phyloP scores from a whole-genome alignment of 78 protist genomes.

The Pirum gemmata region DNA sequence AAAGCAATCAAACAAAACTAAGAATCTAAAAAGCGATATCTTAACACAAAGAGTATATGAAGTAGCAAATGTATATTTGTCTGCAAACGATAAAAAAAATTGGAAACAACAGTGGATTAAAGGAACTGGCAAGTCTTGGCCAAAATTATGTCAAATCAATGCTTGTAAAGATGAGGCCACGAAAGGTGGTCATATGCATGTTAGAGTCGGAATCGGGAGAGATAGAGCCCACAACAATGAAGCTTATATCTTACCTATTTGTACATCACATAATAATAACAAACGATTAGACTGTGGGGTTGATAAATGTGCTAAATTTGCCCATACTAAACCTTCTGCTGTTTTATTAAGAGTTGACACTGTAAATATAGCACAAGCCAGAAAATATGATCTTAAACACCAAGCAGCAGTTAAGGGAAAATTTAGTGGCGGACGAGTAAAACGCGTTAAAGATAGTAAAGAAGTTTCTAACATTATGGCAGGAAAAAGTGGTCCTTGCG shows the following conservation, averaged over 20 bases:
- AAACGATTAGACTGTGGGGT: not conserved
- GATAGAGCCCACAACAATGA: not conserved
- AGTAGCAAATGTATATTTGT: not conserved
- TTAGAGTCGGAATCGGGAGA: not conserved
- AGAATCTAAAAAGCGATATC: too few relatives aligned
- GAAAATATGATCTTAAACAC: not conserved
- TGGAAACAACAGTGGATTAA: not conserved
- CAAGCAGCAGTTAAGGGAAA: too few relatives aligned
- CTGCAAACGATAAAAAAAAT: not conserved
- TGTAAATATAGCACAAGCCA: not conserved
- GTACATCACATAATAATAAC: not conserved
- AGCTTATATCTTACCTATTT: not conserved
- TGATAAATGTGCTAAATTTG: not conserved
- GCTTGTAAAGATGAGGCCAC: not conserved
- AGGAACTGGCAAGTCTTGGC: not conserved
- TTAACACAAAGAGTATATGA: not conserved
- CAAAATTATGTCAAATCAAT: not conserved
- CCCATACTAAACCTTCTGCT: not conserved
- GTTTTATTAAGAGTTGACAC: not conserved
- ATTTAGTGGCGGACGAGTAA: too few relatives aligned
- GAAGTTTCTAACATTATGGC: too few relatives aligned
- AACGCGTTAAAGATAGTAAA: too few relatives aligned
- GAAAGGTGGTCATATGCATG: not conserved
- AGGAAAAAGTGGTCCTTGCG: too few relatives aligned
- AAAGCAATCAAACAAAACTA: too few relatives aligned